Evolutionary conservation across 805 yeast genomes (phyloP).

Genomic region (Scheffersomyces lignosus): DNA sequence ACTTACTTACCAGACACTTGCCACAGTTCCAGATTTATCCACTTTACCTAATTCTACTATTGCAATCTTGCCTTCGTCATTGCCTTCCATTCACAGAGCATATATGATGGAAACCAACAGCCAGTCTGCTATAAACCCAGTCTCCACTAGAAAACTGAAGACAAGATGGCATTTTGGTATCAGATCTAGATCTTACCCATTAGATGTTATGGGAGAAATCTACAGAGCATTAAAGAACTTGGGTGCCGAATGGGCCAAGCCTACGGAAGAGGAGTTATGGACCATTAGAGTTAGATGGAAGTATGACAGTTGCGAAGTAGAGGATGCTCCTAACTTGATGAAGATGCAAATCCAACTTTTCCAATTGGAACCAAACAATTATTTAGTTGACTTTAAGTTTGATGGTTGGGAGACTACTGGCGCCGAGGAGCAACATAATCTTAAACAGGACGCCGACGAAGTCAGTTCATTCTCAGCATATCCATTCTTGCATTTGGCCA

Average conservation of each 20-base stretch:
- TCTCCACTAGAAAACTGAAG: slow-evolving; percentile 78
- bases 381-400: slow-evolving; percentile 93
- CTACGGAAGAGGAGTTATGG: slow-evolving; percentile 94
- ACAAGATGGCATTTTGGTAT: slow-evolving; percentile 99
- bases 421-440: slow-evolving; percentile 21
- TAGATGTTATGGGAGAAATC: slow-evolving; percentile 98
- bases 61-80: slow-evolving; percentile 88
- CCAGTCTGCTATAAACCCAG: slow-evolving; percentile 44
- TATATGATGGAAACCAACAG: slow-evolving; percentile 66
- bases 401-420: slow-evolving; percentile 86
- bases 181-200: slow-evolving; percentile 90
- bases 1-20: slow-evolving; percentile 47
- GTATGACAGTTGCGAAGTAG: slow-evolving; percentile 41
- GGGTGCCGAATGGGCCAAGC: slow-evolving; percentile 97
- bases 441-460: slow-evolving; percentile 54
- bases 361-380: slow-evolving; percentile 93
- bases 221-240: slow-evolving; percentile 89
- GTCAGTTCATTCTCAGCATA: slow-evolving; percentile 92
- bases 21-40: slow-evolving; percentile 47
- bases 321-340: slow-evolving; percentile 72
- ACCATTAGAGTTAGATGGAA: slow-evolving; percentile 94
- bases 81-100: slow-evolving; percentile 93
- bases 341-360: slow-evolving; percentile 96
- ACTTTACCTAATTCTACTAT: slow-evolving; percentile 75
- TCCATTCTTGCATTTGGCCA: slow-evolving; percentile 91